Evolutionary conservation across 2,329 filamentous ascomycete genomes (phyloP).

Genomic region (Pestalotiopsis fici): DNA sequence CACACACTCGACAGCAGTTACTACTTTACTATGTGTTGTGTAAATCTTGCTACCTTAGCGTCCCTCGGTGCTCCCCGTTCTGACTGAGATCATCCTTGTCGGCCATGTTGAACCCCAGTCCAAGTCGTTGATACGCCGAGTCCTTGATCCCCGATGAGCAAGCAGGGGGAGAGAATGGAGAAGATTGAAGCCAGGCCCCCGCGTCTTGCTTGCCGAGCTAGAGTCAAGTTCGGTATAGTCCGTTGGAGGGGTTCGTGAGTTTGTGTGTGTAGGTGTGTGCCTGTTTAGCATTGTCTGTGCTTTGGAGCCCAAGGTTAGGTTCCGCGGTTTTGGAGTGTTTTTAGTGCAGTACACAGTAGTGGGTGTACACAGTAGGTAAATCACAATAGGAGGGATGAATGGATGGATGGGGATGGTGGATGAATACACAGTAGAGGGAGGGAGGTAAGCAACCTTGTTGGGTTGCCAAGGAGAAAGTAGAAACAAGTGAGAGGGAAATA

Average conservation of each 20-base stretch:
- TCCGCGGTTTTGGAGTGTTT: background rate
- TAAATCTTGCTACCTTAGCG: background rate
- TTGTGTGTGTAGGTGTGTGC: background rate
- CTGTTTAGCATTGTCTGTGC: background rate
- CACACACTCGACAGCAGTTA: too few species aligned
- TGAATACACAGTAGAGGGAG: too few species aligned
- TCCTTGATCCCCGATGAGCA: background rate
- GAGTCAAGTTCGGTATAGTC: background rate
- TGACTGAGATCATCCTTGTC: background rate
- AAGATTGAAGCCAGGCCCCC: background rate
- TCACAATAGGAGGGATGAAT: background rate
- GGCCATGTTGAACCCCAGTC: slow-evolving; percentile 1
- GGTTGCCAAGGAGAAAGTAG: background rate
- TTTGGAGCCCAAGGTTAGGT: background rate
- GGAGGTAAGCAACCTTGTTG: background rate
- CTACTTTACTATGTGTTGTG: too few species aligned
- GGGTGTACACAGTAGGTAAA: too few species aligned
- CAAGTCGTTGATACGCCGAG: background rate
- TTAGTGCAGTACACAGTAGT: background rate
- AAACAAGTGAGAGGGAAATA: too few species aligned
- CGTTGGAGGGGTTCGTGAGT: background rate
- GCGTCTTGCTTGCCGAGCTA: background rate
- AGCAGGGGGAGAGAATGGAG: background rate
- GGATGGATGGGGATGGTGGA: background rate
- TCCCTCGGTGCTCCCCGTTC: background rate